A percentile compares a stretch with the other conserved stretches of the same genome.
These are phyloP conservation scores for Aristolochia californica DNA, from an alignment of 164 flowering plant species.

Conservation along the genomic window DNA sequence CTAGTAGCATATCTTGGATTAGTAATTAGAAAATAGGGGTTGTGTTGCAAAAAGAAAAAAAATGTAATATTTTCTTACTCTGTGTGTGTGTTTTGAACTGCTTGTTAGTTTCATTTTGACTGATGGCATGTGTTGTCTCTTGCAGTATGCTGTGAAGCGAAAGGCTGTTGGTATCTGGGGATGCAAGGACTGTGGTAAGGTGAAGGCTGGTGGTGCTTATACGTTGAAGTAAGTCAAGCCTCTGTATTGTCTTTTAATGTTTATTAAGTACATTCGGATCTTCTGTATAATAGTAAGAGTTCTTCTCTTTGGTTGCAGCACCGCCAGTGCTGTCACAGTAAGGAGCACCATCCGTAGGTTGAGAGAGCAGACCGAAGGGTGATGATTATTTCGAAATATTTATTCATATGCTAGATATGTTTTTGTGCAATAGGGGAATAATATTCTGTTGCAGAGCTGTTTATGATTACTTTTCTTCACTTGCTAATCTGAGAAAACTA, in stretches of 20 bases:
- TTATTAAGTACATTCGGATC: no score
- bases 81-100: no score
- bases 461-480: neutral
- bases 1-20: no score
- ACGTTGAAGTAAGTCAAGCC: constrained; percentile 52
- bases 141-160: constrained; percentile 67
- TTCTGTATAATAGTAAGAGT: neutral
- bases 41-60: neutral
- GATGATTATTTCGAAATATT: neutral
- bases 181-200: constrained; percentile 81
- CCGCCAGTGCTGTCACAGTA: constrained; percentile 63
- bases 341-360: constrained; percentile 55
- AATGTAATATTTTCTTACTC: no score
- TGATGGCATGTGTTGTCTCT: neutral
- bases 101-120: no score
- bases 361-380: constrained; percentile 38
- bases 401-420: neutral
- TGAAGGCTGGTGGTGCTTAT: constrained; percentile 82
- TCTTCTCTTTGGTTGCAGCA: constrained; percentile 20
- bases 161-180: constrained; percentile 87
- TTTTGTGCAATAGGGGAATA: neutral
- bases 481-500: no score
- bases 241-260: neutral
- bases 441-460: no score
- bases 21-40: no score